A percentile compares a stretch with the other conserved stretches of the same genome.
phyloP scores from a whole-genome alignment of 495 filamentous ascomycete species.

The Penicillium bovifimosum region DNA sequence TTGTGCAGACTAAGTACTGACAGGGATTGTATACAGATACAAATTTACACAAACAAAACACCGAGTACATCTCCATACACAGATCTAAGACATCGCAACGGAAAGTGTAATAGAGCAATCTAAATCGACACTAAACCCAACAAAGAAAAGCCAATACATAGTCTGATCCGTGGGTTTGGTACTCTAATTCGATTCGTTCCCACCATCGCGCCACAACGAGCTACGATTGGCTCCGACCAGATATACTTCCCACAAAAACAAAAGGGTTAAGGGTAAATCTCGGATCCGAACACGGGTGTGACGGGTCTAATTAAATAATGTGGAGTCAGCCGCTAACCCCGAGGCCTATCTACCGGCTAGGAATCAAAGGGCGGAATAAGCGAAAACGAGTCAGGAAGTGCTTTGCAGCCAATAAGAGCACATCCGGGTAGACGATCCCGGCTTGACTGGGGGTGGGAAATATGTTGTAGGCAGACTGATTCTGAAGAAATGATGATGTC shows the following conservation, averaged over 20 bases:
- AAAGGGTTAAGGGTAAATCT: not conserved
- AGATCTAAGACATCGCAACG: not conserved
- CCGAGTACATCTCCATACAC: not conserved
- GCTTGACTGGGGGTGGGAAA: not conserved
- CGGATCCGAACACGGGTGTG: too few species aligned
- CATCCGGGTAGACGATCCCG: not conserved
- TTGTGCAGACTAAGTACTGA: not conserved
- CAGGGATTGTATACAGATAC: not conserved
- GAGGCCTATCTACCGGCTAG: not conserved
- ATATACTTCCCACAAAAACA: not conserved
- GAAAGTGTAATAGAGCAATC: not conserved
- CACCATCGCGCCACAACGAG: not conserved
- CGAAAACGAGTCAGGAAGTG: not conserved
- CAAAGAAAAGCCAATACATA: not conserved
- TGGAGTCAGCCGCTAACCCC: not conserved
- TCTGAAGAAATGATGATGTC: slow-evolving; percentile 4
- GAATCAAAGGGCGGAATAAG: not conserved
- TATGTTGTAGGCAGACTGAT: not conserved
- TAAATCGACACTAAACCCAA: not conserved
- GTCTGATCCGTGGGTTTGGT: not conserved
- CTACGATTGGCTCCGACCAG: not conserved
- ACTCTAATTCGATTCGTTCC: not conserved
- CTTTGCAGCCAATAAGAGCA: not conserved
- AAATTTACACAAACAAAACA: not conserved
- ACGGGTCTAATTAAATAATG: not conserved